Evolutionary conservation across 2,329 filamentous ascomycete genomes (phyloP), one percentile per base, ranked within the genome.

Genomic region (Escovopsis sp.): DNA sequence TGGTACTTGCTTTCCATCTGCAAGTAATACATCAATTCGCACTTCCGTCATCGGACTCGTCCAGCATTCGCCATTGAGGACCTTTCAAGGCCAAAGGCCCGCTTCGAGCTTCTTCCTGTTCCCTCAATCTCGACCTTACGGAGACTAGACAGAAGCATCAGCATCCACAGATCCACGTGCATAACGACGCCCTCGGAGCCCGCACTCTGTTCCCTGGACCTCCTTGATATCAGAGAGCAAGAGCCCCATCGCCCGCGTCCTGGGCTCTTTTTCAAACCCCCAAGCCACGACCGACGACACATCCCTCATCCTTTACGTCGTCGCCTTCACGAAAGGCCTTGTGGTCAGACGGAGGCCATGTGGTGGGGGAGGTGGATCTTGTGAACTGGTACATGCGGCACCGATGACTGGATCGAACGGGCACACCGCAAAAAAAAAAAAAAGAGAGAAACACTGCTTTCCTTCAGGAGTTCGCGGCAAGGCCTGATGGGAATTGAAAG

Each of bases 291-390:
- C 42, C 33, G 35, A 37, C 36, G n/a, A 30, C 27, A 7, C 27
- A 20, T 20, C 20, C 20, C 20, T 20, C 27, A 30, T 30, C 27
- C 9, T 15, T 29, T 30, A 40, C 39, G 44, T 30, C 39, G 25
- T 47, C 39, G 43, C 40, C 37, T 51, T 48, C 48, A 30, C 27
- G 42, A 53, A 46, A 51, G 56, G 48, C 54, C 51, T 44, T 40
- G 47, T 43, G 57, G 55, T 58, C 37, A 53, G 59, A 51, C 50
- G 55, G 51, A 59, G 63, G 64, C 61, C 61, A 67, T 67, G 66
- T 55, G 61, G 65, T 46, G 54, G 64, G 60, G 58, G 60, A 58
- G 59, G 61, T 57, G 54, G 58, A 60, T 53, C 52, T 57, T 50
- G 56, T 60, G 56, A 62, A 58, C 53, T 58, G 49, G 50, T 43